A percentile compares a stretch with the other conserved stretches of the same genome.
Evolutionary conservation across 2,329 filamentous ascomycete genomes (phyloP).

Genomic region (Clonostachys chloroleuca): DNA sequence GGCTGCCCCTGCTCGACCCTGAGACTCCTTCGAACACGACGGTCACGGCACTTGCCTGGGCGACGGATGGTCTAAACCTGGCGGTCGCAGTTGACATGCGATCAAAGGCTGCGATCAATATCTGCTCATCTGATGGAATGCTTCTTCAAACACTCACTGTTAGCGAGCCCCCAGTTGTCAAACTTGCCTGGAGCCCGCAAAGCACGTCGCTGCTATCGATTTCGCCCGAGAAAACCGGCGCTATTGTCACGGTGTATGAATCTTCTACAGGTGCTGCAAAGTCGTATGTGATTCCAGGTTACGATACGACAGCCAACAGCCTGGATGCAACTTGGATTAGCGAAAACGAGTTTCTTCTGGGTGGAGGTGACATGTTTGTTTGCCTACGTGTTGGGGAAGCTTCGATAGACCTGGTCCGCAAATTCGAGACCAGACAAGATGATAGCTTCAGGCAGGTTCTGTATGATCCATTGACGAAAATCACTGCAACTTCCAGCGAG

Average conservation of each 20-base stretch:
- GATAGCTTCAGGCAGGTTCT: constrained; percentile 51
- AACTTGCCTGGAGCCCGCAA: constrained; percentile 55
- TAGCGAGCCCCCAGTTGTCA: constrained; percentile 56
- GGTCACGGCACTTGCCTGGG: constrained; percentile 58
- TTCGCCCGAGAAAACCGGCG: constrained; percentile 48
- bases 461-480: constrained; percentile 47
- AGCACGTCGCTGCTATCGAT: constrained; percentile 52
- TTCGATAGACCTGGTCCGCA: constrained; percentile 38
- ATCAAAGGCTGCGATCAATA: constrained; percentile 44
- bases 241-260: constrained; percentile 51
- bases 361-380: constrained; percentile 50
- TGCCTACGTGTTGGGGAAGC: constrained; percentile 41
- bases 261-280: constrained; percentile 21
- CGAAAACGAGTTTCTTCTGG: constrained; percentile 53
- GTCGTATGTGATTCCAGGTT: constrained; percentile 41
- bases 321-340: constrained; percentile 57
- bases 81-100: constrained; percentile 54
- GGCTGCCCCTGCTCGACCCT: constrained; percentile 43
- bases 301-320: constrained; percentile 43
- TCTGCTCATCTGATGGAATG: constrained; percentile 51
- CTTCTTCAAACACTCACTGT: constrained; percentile 49
- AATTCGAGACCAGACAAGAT: constrained; percentile 47
- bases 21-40: constrained; percentile 46
- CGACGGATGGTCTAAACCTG: constrained; percentile 48
- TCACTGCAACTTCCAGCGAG: constrained; percentile 56